Percentiles rank a stretch among this genome's conserved stretches.
These are phyloP conservation scores for Capniomyces stellatus DNA, from an alignment of 371 early-diverging fungal genomes.

Conservation along the genomic window DNA sequence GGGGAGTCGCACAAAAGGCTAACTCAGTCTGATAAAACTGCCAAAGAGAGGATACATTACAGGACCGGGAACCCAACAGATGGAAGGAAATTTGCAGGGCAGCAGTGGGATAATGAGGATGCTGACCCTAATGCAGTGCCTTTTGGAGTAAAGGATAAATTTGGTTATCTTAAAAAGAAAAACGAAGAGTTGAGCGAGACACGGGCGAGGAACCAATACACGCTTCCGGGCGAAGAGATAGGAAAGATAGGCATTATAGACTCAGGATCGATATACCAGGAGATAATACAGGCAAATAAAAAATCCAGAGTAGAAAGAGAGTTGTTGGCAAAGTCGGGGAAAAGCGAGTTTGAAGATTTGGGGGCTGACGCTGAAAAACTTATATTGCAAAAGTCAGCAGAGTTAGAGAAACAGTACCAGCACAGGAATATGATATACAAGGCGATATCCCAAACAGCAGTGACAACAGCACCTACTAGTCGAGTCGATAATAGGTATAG, in stretches of 20 bases:
- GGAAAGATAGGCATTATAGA: conserved; percentile 2
- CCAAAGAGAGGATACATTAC: too few relatives aligned
- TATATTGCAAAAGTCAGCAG: background rate
- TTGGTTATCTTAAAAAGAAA: background rate
- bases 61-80: background rate
- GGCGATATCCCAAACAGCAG: background rate
- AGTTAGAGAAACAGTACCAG: background rate
- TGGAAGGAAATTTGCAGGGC: conserved; percentile 1
- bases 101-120: conserved; percentile 4
- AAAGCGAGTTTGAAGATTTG: background rate
- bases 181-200: background rate
- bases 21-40: too few relatives aligned
- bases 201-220: background rate
- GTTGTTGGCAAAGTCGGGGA: too few relatives aligned
- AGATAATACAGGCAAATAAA: background rate
- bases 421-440: background rate
- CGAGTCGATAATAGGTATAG: background rate
- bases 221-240: background rate
- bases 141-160: conserved; percentile 2
- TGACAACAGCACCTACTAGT: background rate
- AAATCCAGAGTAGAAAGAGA: background rate
- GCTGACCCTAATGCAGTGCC: conserved; percentile 5
- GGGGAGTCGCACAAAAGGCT: too few relatives aligned
- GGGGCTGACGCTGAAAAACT: background rate
- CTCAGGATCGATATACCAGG: background rate